phyloP scores from a whole-genome alignment of 768 basidiomycete species.

The Rubroboletus pulcherrimus region DNA sequence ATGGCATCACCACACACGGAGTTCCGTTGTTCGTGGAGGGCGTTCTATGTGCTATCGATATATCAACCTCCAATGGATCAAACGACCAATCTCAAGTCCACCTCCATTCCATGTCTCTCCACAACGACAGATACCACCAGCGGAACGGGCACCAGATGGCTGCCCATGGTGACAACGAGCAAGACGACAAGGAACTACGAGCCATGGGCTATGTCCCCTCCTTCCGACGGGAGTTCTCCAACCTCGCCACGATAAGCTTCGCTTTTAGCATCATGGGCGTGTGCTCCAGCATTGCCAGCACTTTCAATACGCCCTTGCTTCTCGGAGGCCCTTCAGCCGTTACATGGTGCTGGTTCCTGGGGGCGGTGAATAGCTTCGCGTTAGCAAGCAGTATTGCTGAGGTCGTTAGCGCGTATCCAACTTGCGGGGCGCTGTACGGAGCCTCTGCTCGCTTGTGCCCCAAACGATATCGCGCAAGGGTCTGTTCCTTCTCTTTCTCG shows the following conservation, averaged over 20 bases:
- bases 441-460: constrained; percentile 76
- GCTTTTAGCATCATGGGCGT: constrained; percentile 36
- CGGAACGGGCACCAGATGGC: not conserved
- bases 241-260: constrained; percentile 34
- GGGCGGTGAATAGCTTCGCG: constrained; percentile 26
- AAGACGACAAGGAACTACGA: constrained; percentile 23
- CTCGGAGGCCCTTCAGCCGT: constrained; percentile 36
- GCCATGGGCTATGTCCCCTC: constrained; percentile 31
- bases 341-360: constrained; percentile 36
- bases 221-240: constrained; percentile 44
- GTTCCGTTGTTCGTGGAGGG: not conserved
- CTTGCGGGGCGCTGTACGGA: constrained; percentile 47
- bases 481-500: constrained; percentile 23
- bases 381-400: constrained; percentile 31
- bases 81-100: too few species aligned
- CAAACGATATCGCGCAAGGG: constrained; percentile 58
- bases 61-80: not conserved
- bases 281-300: constrained; percentile 36
- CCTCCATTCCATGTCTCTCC: constrained; percentile 1
- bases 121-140: not conserved
- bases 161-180: not conserved
- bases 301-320: constrained; percentile 36
- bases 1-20: not conserved
- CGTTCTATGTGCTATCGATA: too few species aligned
- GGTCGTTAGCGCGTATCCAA: constrained; percentile 32